Percentiles rank a stretch among this genome's conserved stretches.
These are phyloP conservation scores for Mrakia hoshinonis DNA, from an alignment of 768 basidiomycete species.

Conservation along the genomic window DNA sequence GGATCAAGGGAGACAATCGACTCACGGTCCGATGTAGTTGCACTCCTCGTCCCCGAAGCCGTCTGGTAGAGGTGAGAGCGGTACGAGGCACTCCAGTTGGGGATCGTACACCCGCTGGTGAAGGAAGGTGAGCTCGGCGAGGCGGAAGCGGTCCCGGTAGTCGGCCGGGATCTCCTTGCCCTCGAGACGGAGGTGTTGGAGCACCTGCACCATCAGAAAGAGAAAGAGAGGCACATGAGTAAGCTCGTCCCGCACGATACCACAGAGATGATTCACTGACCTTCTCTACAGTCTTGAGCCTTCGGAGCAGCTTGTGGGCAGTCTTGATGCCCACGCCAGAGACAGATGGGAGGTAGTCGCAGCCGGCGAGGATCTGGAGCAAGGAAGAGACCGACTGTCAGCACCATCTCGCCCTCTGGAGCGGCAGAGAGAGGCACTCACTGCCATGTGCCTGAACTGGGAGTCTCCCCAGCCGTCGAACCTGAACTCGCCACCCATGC, in stretches of 20 bases:
- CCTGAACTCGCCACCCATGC: conserved; percentile 49
- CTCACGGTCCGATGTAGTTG: conserved; percentile 47
- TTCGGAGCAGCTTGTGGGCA: conserved; percentile 69
- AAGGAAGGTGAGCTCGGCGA: conserved; percentile 85
- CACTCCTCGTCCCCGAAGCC: conserved; percentile 56
- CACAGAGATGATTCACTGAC: conserved; percentile 29
- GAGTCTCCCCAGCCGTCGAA: conserved; percentile 80
- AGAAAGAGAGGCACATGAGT: neutral
- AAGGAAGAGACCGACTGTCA: neutral
- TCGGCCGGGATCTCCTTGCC: conserved; percentile 76
- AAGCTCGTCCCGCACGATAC: neutral
- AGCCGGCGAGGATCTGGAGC: conserved; percentile 41
- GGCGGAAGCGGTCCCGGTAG: conserved; percentile 64
- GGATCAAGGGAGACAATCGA: conserved; percentile 56
- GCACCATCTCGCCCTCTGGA: neutral
- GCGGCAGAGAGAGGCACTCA: conserved; percentile 32
- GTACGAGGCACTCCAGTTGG: conserved; percentile 53
- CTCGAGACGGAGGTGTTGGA: conserved; percentile 65
- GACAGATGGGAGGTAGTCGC: conserved; percentile 62
- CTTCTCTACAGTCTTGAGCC: conserved; percentile 77
- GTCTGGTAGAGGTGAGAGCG: conserved; percentile 56
- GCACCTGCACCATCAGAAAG: conserved; percentile 45
- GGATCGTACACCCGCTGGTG: conserved; percentile 92
- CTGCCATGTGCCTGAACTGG: conserved; percentile 84
- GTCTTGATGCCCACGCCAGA: conserved; percentile 89